Base-by-base conservation (phyloP, 805 yeast species). In the Lachancea meyersii region DNA sequence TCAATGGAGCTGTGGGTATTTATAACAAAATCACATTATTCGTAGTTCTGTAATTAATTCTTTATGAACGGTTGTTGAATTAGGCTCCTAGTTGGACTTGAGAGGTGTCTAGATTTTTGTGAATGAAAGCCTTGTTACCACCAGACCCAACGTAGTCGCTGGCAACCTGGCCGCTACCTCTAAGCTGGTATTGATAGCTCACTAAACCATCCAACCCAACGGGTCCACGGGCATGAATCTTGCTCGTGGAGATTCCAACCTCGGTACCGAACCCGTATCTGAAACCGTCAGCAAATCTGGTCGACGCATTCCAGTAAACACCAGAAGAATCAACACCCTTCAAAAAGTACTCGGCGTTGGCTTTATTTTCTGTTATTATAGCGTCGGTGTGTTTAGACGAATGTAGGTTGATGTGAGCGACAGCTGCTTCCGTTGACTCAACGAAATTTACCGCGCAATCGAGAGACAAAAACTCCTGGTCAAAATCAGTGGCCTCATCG, bases 221-320 rank as follows among this genome's bases (percentile, higher is more conserved):
- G 13, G 98, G 99, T 2, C 99, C 99, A 57, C 99, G 76, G 8
- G 98, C 96, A 61, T 93, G 99, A 48, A 93, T 87, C 64, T 93
- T 93, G 60, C 91, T 89, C 35, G 98, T 93, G 38, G 95, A 83
- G 46, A 93, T 91, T 27, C 99, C 99, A 14, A 93, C 98, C 64
- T 93, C 99, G 5, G 99, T 83, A 41, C 99, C 99, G 61, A 94
- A 93, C 0, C 99, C 99, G 59, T 91, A 93, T 61, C 98, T 77
- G 73, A 86, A 93, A 3, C 99, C 99, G 64, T 93, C 99, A 5
- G 99, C 97, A 68, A 93, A 93, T 59, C 99, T 73, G 7, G 97
- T 87, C 17, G 96, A 85, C 38, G 95, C 91, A 60, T 93, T 93
- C 97, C 97, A 91, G 69, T 87, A 93, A 10, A 93, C 95, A 44